A percentile compares a stretch with the other conserved stretches of the same genome.
Conservation (phyloP, 2,329 filamentous ascomycete genomes). For the Ceratocystis papillata region DNA sequence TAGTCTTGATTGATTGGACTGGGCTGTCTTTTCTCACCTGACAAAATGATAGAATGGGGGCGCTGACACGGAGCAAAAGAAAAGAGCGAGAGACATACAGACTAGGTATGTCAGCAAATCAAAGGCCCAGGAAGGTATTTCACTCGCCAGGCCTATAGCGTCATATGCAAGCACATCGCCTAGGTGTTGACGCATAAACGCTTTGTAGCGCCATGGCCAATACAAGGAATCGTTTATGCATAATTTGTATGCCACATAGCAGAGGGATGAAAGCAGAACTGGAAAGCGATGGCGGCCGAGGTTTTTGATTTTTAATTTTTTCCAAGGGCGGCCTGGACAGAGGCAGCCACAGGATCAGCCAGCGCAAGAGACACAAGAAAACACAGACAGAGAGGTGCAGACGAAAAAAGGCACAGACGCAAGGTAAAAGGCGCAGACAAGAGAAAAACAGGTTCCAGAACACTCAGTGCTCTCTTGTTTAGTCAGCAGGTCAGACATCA, state of each 20-base stretch:
- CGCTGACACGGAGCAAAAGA: too few species aligned
- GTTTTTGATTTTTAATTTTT: too few species aligned
- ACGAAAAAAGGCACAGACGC: neutral
- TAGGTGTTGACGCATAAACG: neutral
- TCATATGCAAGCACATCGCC: neutral
- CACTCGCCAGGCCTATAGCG: too few species aligned
- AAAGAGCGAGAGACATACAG: too few species aligned
- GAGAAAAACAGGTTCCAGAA: neutral
- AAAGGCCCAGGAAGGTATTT: neutral
- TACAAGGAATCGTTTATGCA: conserved; percentile 6
- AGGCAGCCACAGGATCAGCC: too few species aligned
- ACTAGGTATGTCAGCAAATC: too few species aligned
- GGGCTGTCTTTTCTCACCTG: too few species aligned
- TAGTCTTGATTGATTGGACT: neutral
- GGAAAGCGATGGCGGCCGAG: neutral
- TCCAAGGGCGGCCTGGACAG: too few species aligned
- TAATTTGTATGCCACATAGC: neutral
- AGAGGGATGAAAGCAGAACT: neutral
- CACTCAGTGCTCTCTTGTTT: neutral
- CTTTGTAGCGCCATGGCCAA: conserved; percentile 6
- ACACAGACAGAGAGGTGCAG: neutral
- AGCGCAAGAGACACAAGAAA: neutral
- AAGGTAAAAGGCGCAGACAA: neutral
- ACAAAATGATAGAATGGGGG: too few species aligned
- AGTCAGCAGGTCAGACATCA: neutral